Evolutionary conservation across 176 grass and related monocot species (phyloP), one percentile per base, ranked within the genome.

Genomic region (Calamus simplicifolius): DNA sequence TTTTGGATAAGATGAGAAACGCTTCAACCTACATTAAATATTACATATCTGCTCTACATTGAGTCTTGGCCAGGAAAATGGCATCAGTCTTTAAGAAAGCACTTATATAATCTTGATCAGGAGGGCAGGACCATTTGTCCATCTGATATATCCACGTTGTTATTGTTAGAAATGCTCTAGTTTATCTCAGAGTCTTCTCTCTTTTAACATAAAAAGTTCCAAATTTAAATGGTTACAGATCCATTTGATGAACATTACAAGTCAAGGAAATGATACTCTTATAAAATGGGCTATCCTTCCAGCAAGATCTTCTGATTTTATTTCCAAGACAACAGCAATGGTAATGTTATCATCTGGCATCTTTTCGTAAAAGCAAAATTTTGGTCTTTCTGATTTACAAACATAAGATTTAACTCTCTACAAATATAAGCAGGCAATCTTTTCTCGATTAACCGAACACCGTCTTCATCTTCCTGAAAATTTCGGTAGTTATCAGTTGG

Each of bases 401-500:
- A 25, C 4, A 43, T 43, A 43, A 43, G 35, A 10, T 43, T 43
- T 43, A 43, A 43, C 8, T 0, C 43, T 1, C 27, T 51, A 66
- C 79, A 51, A 21, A 64, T 23, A 70, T 57, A 67, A 50, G 53
- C 69, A 99, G 94, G 85, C 50, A 48, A 93, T 99, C 54, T 89
- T 99, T 70, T 89, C 68, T 68, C 94, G 82, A 49, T 83, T 99
- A 83, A 83, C 78, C 49, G 76, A 93, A 62, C 88, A 86, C 52
- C 84, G 83, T 51, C 79, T 99, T 67, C 81, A 73, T 43, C 73
- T 99, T 68, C 94, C 94, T 73, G 73, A 99, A 56, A 82, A 86
- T 99, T 84, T 89, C 69, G 94, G 94, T 53, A 99, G 85, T 71
- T 99, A 99, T 81, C 30, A 89, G 26, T 80, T 99, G 71, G 81